Evolutionary conservation across 208 protist species (phyloP), one percentile per base, ranked within the genome.

Genomic region (Wallacemonas sp.): DNA sequence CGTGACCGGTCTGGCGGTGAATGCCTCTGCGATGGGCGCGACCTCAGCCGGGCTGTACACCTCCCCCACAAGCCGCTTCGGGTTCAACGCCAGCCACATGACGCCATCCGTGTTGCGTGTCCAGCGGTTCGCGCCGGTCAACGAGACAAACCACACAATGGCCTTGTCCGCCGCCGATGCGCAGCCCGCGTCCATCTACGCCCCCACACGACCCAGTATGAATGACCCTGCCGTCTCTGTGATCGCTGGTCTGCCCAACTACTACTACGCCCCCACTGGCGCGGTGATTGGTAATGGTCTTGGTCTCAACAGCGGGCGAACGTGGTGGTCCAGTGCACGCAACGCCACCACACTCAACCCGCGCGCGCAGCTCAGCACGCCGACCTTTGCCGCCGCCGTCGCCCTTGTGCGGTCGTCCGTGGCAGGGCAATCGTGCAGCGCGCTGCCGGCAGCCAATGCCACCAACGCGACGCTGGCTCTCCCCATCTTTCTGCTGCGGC

Each of bases 251-350:
- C 70, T 76, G 26, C 64, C 72, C 29, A 68, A 66, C 53, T 82
- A 79, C 59, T 71, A 71, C 29, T 77, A 72, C 54, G 63, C 53
- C 30, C 69, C 70, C 50, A 75, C 68, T 12, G 45, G 44, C 22
- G 66, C 72, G 33, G 81, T 86, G 53, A 55, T 76, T 0, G 83
- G 83, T 24, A 82, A 82, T 54, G 79, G 83, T 29, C 57, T 89
- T 6, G 83, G 83, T 8, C 4, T 45, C n/a, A 30, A 33, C 32
- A 78, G 68, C 37, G 73, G 63, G 29, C 66, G 77, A 5, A 3
- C 4, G 17, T 59, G 27, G 58, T 54, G 50, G 50, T 37, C 39
- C 17, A 37, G 26, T 2, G 24, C 17, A 26, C 50, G 0, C 36
- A 57, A 57, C 22, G 9, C 61, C 4, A 24, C 27, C 4, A 24